These are phyloP conservation scores for Echinosophora koreensis DNA, from an alignment of 306 rosid species.

Conservation along the genomic window DNA sequence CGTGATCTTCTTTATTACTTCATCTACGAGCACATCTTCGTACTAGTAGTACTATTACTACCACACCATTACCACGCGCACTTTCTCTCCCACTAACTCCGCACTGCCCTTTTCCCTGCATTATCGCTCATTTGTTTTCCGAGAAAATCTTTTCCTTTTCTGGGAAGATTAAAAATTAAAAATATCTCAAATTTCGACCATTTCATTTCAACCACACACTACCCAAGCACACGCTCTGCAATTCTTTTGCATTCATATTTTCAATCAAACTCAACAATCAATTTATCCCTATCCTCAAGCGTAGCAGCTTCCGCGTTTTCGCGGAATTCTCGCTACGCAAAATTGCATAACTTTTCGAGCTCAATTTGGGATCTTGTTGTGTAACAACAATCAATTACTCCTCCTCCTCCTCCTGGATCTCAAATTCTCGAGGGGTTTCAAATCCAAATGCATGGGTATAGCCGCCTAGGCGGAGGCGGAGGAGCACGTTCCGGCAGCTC, in stretches of 20 bases:
- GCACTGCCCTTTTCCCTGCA: background rate
- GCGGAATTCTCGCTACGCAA: background rate
- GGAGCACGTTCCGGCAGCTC: constrained; percentile 55
- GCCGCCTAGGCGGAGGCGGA: constrained; percentile 61
- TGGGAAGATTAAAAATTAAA: background rate
- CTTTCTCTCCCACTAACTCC: background rate
- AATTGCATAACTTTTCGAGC: background rate
- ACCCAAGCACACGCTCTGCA: background rate
- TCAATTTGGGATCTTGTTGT: constrained; percentile 34
- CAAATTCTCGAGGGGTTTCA: background rate
- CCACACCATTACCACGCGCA: background rate
- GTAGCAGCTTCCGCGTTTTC: background rate
- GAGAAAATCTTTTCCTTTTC: constrained; percentile 31
- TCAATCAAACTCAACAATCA: background rate
- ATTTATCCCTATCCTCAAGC: background rate
- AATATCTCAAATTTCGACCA: background rate
- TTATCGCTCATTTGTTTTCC: constrained; percentile 25
- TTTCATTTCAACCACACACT: background rate
- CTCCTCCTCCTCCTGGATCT: constrained; percentile 26
- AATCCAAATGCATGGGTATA: constrained; percentile 72
- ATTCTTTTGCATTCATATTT: background rate
- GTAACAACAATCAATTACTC: background rate
- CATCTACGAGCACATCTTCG: background rate
- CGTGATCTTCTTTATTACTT: constrained; percentile 22
- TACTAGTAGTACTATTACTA: no score